Evolutionary conservation across 495 filamentous ascomycete genomes (phyloP), one percentile per base, ranked within the genome.

Genomic region (Podospora australis): DNA sequence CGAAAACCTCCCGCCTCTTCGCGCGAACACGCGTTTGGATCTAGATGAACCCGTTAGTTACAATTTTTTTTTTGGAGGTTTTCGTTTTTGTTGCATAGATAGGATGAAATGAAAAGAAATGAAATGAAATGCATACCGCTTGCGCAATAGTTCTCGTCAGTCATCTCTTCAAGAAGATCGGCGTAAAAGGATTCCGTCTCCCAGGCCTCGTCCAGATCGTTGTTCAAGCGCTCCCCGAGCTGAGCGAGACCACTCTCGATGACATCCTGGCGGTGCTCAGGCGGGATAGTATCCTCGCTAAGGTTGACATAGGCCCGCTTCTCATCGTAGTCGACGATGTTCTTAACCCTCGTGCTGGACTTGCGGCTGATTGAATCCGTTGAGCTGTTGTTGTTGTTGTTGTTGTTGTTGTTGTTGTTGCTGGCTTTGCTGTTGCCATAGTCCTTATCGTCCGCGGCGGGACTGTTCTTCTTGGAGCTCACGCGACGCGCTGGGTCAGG

Each of bases 251-350:
- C 57, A 23, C 67, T 61, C 32, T 55, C 50, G 42, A 57, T 62
- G 14, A 52, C 64, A 10, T 50, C 41, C 40, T 66, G 57, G 13
- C 20, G 9, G 24, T 8, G 19, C 23, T 19, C 17, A 30, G 40
- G 40, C 4, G 40, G 23, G 22, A 26, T 34, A 49, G 69, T 58
- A 16, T 66, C 65, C 21, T 71, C 68, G 29, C 85, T 79, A 39
- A 88, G 78, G 28, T 84, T 85, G 41, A 88, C 87, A 52, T 92
- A 67, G 53, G 90, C 86, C 23, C 79, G 81, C 70, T 95, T 95
- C 50, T 89, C 88, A 28, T 89, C 82, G 44, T 92, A 90, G 50
- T 87, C 84, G 57, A 92, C 83, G 51, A 94, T 88, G 52, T 92
- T 89, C 68, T 91, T 94, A 68, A 86, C 88, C 22, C 91, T 79